Conservation (phyloP, 495 filamentous ascomycete species). For the Choiromyces venosus region DNA sequence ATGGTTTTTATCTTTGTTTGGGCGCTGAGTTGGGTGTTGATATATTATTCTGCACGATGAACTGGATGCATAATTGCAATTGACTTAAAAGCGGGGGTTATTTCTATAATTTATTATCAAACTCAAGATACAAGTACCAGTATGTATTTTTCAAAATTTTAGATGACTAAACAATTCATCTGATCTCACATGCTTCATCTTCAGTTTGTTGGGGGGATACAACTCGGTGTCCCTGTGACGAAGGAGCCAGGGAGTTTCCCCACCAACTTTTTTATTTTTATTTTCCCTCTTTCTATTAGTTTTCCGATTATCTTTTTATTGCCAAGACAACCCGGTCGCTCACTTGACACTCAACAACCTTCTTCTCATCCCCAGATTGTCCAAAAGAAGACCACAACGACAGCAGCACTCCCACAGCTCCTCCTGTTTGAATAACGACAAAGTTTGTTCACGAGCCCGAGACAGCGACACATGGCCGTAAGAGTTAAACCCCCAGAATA, state of each 20-base stretch:
- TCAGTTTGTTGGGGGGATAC: not conserved
- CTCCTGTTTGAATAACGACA: too few species aligned
- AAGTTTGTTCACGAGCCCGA: not conserved
- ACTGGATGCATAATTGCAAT: not conserved
- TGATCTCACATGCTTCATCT: not conserved
- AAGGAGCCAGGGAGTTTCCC: not conserved
- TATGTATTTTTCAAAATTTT: not conserved
- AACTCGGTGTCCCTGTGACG: not conserved
- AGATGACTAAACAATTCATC: not conserved
- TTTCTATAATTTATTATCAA: not conserved
- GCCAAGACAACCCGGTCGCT: not conserved
- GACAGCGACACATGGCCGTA: not conserved
- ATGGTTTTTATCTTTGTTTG: slow-evolving; percentile 27
- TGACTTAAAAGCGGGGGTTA: not conserved
- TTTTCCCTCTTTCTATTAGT: slow-evolving; percentile 1
- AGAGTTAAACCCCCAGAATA: not conserved
- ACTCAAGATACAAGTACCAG: not conserved
- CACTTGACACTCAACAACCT: not conserved
- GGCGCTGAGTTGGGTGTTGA: slow-evolving; percentile 31
- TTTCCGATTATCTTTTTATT: not conserved
- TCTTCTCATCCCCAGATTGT: not conserved
- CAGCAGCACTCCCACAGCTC: not conserved
- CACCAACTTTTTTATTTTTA: not conserved
- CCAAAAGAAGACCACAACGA: not conserved
- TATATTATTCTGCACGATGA: not conserved